These are phyloP conservation scores for Coemansia sp. DNA, from an alignment of 192 early-diverging fungal genomes.

Conservation along the genomic window DNA sequence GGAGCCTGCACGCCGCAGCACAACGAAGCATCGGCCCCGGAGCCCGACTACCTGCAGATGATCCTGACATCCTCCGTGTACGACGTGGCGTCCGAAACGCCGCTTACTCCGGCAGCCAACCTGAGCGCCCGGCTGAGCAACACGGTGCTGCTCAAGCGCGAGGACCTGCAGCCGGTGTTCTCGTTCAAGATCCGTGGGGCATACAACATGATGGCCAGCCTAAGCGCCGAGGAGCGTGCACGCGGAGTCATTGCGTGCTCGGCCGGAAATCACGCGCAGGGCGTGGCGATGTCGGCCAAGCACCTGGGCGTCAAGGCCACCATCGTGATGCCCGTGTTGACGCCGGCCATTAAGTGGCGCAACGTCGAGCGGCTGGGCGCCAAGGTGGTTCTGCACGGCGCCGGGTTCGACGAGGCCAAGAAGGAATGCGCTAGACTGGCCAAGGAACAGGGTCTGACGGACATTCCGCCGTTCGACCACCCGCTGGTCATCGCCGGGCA, in stretches of 20 bases:
- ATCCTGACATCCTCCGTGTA: conserved; percentile 95
- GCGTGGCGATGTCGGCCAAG: conserved; percentile 90
- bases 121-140: conserved; percentile 70
- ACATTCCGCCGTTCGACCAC: conserved; percentile 98
- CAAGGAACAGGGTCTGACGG: conserved; percentile 67
- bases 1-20: conserved; percentile 1
- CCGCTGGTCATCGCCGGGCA: conserved; percentile 99
- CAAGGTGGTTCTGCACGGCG: conserved; percentile 82
- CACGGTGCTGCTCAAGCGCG: conserved; percentile 84
- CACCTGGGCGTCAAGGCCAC: conserved; percentile 88
- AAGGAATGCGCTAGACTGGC: conserved; percentile 73
- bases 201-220: conserved; percentile 86
- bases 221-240: conserved; percentile 72
- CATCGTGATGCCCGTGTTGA: conserved; percentile 93
- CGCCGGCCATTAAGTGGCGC: conserved; percentile 81
- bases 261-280: conserved; percentile 98
- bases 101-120: conserved; percentile 79
- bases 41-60: conserved; percentile 88
- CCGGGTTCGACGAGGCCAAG: conserved; percentile 96
- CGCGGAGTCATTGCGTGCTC: conserved; percentile 93
- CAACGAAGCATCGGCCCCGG: too few species aligned
- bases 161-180: conserved; percentile 96
- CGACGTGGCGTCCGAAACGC: conserved; percentile 89
- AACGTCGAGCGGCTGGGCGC: conserved; percentile 92
- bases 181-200: conserved; percentile 98